Base-by-base conservation (phyloP, 164 flowering plant genomes). In the Taxillus chinensis region DNA sequence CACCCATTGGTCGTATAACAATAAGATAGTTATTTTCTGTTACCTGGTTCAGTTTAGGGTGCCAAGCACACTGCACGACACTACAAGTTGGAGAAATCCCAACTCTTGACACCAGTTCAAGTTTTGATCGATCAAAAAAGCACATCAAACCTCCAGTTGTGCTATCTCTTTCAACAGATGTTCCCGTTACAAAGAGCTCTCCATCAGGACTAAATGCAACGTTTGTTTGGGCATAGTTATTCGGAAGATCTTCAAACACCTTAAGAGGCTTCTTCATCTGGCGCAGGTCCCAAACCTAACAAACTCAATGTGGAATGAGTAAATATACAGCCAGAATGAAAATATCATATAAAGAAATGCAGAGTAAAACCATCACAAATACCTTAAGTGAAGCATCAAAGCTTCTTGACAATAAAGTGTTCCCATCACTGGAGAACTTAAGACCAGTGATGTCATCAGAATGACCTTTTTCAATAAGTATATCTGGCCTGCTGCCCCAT, bases 401-500 rank as follows among this genome's bases (percentile, higher is more conserved):
- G 67, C 99, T 95, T 79, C 99, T 83, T 56, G 97, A 91, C 39
- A 95, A 62, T 41, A 95, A 76, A 60, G 75, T 70, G 59, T 71
- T 68, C 9, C 96, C 98, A 77, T 95, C 95, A 62, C 83, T 77
- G 16, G 96, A 87, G 67, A 91, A 95, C 74, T 82, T 89, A 41
- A 95, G 83, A 12, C 77, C 87, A 3, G 97, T 87, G 37, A 95
- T 95, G 56, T 89, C 99, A 73, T 95, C 99, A 57, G 77, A 70
- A 74, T 95, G 99, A 64, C 71, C 80, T 64, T 83, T 82, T 39
- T 78, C 83, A 67, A 95, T 71, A 68, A 78, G 68, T 38, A 86
- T 74, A 68, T 95, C 97, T 64, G 99, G 99, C 67, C 97, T 83
- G 77, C 99, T 89, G 69, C 96, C 99, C 97, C 97, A 95, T 59